phyloP scores from a whole-genome alignment of 2,329 filamentous ascomycete species.

The Ceratocystis cubensis region DNA sequence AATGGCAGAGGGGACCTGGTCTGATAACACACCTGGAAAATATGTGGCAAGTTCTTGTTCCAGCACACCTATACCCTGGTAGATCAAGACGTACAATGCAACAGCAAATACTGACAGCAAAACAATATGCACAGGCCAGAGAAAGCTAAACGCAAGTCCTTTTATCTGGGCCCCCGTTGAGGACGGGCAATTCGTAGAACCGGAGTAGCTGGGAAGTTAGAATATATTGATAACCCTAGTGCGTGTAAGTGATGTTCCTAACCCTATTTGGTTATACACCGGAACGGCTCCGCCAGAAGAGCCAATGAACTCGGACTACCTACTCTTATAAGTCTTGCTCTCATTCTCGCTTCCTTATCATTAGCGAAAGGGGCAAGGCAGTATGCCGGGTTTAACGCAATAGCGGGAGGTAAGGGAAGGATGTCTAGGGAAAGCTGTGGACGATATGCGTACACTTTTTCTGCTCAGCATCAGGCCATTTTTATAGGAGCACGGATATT shows the following conservation, averaged over 20 bases:
- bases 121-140: background rate
- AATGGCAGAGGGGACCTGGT: background rate
- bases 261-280: background rate
- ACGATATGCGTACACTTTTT: background rate
- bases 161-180: background rate
- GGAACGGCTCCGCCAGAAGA: too few species aligned
- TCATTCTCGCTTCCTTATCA: too few species aligned
- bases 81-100: background rate
- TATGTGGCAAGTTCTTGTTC: background rate
- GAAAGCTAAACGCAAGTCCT: background rate
- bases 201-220: too few species aligned
- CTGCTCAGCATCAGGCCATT: conserved; percentile 6
- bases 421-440: background rate
- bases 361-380: background rate
- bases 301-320: too few species aligned
- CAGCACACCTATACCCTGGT: background rate
- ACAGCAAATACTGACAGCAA: background rate
- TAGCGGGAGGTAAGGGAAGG: too few species aligned
- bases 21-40: background rate
- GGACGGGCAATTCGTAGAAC: background rate
- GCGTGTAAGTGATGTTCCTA: background rate
- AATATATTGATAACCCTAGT: background rate
- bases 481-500: background rate
- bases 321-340: too few species aligned
- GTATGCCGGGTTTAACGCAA: background rate